Percentiles rank a stretch among this genome's conserved stretches.
These are phyloP conservation scores for Yamadazyma tumulicola DNA, from an alignment of 805 yeast species.

Conservation along the genomic window DNA sequence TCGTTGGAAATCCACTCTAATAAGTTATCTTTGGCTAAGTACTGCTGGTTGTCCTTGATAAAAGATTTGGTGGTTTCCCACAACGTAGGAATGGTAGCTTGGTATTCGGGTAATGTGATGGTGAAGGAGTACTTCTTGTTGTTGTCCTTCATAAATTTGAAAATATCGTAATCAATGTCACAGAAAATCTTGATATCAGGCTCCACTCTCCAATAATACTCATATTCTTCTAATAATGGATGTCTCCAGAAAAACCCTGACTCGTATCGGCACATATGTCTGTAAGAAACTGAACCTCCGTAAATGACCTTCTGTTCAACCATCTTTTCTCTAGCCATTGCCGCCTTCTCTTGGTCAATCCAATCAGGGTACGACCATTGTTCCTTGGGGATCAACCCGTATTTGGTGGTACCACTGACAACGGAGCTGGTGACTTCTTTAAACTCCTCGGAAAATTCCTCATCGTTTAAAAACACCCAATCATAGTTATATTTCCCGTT, in stretches of 20 bases:
- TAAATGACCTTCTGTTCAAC: constrained; percentile 55
- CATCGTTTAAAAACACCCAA: constrained; percentile 94
- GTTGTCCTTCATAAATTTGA: constrained; percentile 71
- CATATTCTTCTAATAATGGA: constrained; percentile 68
- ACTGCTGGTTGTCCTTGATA: constrained; percentile 55
- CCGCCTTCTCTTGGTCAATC: constrained; percentile 76
- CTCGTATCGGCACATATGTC: constrained; percentile 92
- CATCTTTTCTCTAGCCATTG: constrained; percentile 57
- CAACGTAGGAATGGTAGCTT: constrained; percentile 79
- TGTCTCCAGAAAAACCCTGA: constrained; percentile 88
- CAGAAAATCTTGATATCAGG: constrained; percentile 79
- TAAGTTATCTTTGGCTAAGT: constrained; percentile 59
- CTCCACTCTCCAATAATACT: constrained; percentile 94
- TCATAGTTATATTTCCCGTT: constrained; percentile 79
- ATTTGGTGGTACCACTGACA: constrained; percentile 73
- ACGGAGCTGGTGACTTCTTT: constrained; percentile 61
- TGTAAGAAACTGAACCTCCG: constrained; percentile 71
- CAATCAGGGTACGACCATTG: constrained; percentile 87
- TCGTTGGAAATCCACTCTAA: constrained; percentile 69
- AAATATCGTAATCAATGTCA: constrained; percentile 85
- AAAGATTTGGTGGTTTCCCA: constrained; percentile 78
- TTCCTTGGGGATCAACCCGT: constrained; percentile 75
- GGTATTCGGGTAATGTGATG: constrained; percentile 76
- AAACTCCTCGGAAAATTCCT: constrained; percentile 78
- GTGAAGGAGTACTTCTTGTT: constrained; percentile 85